Evolutionary conservation across 2,329 filamentous ascomycete genomes (phyloP).

Genomic region (Beauveria bassiana): DNA sequence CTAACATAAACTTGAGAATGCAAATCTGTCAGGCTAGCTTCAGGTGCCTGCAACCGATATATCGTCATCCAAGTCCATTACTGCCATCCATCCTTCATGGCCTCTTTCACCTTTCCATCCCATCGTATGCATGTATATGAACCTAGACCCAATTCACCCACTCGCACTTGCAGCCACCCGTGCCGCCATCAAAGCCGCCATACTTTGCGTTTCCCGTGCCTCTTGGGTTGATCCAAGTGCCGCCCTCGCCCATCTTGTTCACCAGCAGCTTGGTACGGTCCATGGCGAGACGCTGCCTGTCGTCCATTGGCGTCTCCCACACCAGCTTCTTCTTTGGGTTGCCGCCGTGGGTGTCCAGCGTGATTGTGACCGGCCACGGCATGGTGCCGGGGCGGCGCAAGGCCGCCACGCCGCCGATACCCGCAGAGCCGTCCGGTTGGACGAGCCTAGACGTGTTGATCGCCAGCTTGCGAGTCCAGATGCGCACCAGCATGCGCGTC

Average conservation of each 20-base stretch:
- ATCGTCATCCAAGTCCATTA: not conserved
- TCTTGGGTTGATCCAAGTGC: conserved; percentile 45
- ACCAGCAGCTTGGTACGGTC: conserved; percentile 36
- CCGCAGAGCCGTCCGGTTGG: conserved; percentile 20
- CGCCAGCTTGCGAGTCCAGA: conserved; percentile 49
- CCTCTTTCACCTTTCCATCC: not conserved
- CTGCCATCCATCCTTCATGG: not conserved
- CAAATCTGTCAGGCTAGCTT: not conserved
- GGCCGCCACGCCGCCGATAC: conserved; percentile 18
- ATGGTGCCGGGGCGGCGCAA: conserved; percentile 47
- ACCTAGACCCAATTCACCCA: conserved; percentile 46
- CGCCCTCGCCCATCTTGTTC: conserved; percentile 43
- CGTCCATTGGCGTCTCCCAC: conserved; percentile 45
- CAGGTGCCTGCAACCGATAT: not conserved
- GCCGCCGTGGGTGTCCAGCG: conserved; percentile 56
- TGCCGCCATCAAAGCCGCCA: conserved; percentile 57
- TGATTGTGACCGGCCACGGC: conserved; percentile 56
- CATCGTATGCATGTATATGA: not conserved
- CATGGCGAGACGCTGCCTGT: conserved; percentile 36
- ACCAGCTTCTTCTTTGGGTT: conserved; percentile 42
- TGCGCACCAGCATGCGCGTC: conserved; percentile 55
- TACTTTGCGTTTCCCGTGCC: conserved; percentile 35
- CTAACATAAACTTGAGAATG: not conserved
- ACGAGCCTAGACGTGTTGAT: conserved; percentile 35
- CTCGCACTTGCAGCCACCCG: conserved; percentile 53